Evolutionary conservation across 2,329 filamentous ascomycete species (phyloP).

Genomic region (Parasarocladium wereldwijsianum): DNA sequence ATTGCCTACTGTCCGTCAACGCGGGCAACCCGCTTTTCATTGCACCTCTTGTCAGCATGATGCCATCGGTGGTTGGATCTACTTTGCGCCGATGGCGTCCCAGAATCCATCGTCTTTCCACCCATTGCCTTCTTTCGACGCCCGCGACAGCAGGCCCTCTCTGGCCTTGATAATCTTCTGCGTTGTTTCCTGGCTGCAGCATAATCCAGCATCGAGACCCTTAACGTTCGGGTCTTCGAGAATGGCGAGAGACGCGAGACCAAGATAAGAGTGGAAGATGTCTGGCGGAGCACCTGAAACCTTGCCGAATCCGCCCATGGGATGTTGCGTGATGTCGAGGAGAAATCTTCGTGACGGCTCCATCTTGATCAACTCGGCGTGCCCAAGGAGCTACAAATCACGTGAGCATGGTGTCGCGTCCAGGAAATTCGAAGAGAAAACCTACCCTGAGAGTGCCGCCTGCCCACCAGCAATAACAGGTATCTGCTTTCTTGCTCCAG

Average conservation of each 20-base stretch:
- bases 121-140: conserved; percentile 3
- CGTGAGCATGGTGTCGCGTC: conserved; percentile 11
- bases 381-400: conserved; percentile 17
- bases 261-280: conserved; percentile 81
- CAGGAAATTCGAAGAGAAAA: neutral
- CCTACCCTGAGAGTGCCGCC: conserved; percentile 42
- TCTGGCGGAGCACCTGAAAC: conserved; percentile 52
- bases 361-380: conserved; percentile 6
- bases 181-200: conserved; percentile 50
- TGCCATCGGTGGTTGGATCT: no score
- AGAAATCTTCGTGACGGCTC: conserved; percentile 60
- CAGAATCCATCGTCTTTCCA: conserved; percentile 15
- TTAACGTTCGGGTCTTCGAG: conserved; percentile 58
- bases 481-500: conserved; percentile 82
- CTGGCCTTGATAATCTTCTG: conserved; percentile 33
- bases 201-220: conserved; percentile 59
- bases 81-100: conserved; percentile 7
- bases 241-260: conserved; percentile 63
- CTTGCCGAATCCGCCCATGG: conserved; percentile 74
- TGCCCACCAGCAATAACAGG: conserved; percentile 94
- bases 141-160: conserved; percentile 16
- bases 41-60: neutral
- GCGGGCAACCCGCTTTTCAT: conserved; percentile 6
- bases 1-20: no score
- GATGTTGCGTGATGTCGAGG: conserved; percentile 72